These are phyloP conservation scores for Penicillium sp. DNA, from an alignment of 2,329 filamentous ascomycete species.

Conservation along the genomic window DNA sequence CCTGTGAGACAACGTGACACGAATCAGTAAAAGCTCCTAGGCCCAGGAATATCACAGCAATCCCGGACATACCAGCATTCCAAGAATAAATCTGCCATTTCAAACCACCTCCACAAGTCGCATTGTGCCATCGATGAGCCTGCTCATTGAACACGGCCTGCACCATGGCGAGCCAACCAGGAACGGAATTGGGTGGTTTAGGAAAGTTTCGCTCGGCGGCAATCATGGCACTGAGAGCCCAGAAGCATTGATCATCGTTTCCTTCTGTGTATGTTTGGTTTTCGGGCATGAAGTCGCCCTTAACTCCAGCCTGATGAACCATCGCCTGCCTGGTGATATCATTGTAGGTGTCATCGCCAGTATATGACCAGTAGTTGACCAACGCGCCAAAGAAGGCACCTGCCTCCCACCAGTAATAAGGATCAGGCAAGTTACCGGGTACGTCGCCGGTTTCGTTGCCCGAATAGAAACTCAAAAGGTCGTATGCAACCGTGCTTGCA, in stretches of 20 bases:
- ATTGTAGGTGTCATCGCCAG: conserved; percentile 14
- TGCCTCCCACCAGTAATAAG: conserved; percentile 42
- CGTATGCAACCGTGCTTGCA: conserved; percentile 32
- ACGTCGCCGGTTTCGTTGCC: conserved; percentile 32
- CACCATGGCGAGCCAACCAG: conserved; percentile 70
- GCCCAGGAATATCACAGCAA: background rate
- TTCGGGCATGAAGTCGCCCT: conserved; percentile 15
- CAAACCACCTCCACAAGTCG: conserved; percentile 67
- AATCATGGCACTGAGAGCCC: conserved; percentile 23
- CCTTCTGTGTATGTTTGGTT: conserved; percentile 16
- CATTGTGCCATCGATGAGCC: conserved; percentile 64
- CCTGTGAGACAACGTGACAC: conserved; percentile 31
- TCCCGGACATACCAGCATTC: conserved; percentile 29
- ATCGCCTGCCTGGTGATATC: conserved; percentile 12
- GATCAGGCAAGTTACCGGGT: conserved; percentile 34
- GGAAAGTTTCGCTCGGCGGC: conserved; percentile 27
- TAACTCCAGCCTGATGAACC: conserved; percentile 12
- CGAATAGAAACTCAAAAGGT: conserved; percentile 37
- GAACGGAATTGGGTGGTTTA: conserved; percentile 43
- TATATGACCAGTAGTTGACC: conserved; percentile 29
- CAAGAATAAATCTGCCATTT: conserved; percentile 74
- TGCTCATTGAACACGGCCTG: conserved; percentile 78
- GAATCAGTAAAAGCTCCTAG: background rate
- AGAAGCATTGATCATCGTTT: conserved; percentile 19
- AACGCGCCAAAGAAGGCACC: conserved; percentile 38